phyloP scores from a whole-genome alignment of 1,139 yeast genomes.

The Candida frijolesensis region DNA sequence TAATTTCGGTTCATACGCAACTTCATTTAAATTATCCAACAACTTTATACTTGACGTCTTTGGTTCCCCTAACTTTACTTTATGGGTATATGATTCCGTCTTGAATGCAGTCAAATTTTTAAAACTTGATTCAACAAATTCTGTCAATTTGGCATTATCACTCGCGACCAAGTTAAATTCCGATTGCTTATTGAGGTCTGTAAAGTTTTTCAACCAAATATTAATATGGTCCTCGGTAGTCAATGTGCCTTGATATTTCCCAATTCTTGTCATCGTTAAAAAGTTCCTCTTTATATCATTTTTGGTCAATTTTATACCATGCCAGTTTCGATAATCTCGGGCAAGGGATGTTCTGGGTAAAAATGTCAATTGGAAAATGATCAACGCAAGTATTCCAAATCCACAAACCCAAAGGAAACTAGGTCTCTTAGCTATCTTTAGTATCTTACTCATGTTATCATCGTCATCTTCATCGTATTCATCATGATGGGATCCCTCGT shows the following conservation, averaged over 20 bases:
- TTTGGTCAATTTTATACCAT: constrained; percentile 62
- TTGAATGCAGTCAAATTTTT: constrained; percentile 27
- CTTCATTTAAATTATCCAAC: constrained; percentile 23
- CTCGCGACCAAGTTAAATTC: constrained; percentile 28
- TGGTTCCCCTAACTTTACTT: constrained; percentile 27
- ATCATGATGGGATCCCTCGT: neutral
- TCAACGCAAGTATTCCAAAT: constrained; percentile 55
- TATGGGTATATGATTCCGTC: constrained; percentile 22
- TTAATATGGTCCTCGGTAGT: constrained; percentile 33
- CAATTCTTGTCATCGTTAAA: constrained; percentile 30
- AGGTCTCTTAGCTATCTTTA: constrained; percentile 33
- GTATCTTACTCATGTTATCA: constrained; percentile 18
- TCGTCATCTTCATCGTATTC: constrained; percentile 14
- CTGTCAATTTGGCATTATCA: constrained; percentile 29
- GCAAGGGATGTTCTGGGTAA: constrained; percentile 85
- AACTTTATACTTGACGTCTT: constrained; percentile 25
- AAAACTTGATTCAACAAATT: constrained; percentile 30
- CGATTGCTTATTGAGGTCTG: constrained; percentile 19
- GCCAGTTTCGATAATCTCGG: constrained; percentile 78
- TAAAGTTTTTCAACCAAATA: constrained; percentile 28
- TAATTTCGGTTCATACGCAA: constrained; percentile 29
- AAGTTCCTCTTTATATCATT: constrained; percentile 60
- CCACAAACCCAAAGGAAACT: constrained; percentile 53
- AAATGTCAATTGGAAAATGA: constrained; percentile 69
- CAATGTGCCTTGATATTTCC: constrained; percentile 24